Evolutionary conservation across 768 basidiomycete species (phyloP).

Genomic region (Hericium rajendrae): DNA sequence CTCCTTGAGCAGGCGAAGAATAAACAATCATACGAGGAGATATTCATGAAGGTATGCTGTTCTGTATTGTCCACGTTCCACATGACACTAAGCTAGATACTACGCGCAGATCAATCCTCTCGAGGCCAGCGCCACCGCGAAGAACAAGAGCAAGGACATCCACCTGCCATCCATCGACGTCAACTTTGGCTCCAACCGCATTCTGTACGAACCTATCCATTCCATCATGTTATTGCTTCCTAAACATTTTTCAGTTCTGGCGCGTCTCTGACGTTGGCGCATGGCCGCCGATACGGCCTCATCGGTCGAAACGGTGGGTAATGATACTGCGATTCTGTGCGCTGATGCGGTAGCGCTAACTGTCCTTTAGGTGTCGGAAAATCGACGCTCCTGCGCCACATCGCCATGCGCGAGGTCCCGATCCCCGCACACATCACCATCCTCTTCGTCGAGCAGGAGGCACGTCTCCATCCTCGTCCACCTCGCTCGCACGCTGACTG

Average conservation of each 20-base stretch:
- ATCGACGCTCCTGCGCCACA: conserved; percentile 88
- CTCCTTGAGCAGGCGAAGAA: conserved; percentile 86
- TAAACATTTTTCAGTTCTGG: conserved; percentile 44
- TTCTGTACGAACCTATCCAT: conserved; percentile 46
- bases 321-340: background rate
- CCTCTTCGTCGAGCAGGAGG: conserved; percentile 97
- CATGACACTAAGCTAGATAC: background rate
- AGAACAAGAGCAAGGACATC: conserved; percentile 97
- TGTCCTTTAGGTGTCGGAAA: conserved; percentile 60
- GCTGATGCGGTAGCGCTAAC: conserved; percentile 27
- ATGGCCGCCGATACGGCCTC: conserved; percentile 84
- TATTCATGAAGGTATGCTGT: conserved; percentile 83
- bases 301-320: conserved; percentile 52
- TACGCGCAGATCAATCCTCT: conserved; percentile 75
- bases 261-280: conserved; percentile 77
- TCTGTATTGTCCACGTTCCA: background rate
- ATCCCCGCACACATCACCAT: conserved; percentile 95
- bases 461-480: conserved; percentile 20
- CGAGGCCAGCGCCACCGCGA: conserved; percentile 63
- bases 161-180: conserved; percentile 94
- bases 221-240: conserved; percentile 1
- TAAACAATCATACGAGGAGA: conserved; percentile 97
- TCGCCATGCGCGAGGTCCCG: conserved; percentile 90
- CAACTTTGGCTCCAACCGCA: conserved; percentile 90
- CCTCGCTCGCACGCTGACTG: background rate